Percentiles rank a stretch among this genome's conserved stretches.
Conservation (phyloP, 169 alveolate species). For the Cryptosporidium tyzzeri region DNA sequence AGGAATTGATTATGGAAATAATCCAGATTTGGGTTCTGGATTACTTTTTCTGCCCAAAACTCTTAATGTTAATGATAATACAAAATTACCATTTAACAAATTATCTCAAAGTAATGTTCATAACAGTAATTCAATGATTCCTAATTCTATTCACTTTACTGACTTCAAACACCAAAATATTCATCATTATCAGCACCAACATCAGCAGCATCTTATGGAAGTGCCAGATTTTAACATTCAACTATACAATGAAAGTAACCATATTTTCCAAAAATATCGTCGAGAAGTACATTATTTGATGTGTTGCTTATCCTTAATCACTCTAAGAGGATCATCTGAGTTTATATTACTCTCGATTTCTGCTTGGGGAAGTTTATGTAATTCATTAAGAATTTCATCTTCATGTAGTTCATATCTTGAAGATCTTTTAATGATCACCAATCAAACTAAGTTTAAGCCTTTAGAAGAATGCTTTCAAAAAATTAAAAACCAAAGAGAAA, state of each 20-base stretch:
- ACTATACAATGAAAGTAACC: not conserved
- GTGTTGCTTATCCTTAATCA: not conserved
- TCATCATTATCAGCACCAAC: not conserved
- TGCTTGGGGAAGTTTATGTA: constrained; percentile 69
- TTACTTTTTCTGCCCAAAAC: not conserved
- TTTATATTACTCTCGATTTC: constrained; percentile 2
- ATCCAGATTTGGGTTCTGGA: not conserved
- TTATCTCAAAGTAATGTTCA: not conserved
- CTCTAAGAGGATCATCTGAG: constrained; percentile 20
- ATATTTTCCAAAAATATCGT: constrained; percentile 11
- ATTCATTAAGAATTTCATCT: constrained; percentile 28
- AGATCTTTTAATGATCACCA: not conserved
- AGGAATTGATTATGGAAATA: not conserved
- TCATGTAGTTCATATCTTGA: constrained; percentile 16
- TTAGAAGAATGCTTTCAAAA: not conserved
- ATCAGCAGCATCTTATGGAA: not conserved
- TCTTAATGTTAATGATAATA: not conserved
- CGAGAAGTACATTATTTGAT: constrained; percentile 10
- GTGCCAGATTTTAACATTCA: not conserved
- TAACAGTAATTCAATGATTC: not conserved
- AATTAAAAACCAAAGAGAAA: not conserved
- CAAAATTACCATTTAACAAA: not conserved
- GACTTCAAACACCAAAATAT: not conserved
- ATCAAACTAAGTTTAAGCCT: not conserved
- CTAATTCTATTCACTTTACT: not conserved